Base-by-base conservation (phyloP, 495 filamentous ascomycete genomes). In the Aspergillus kassunensis region DNA sequence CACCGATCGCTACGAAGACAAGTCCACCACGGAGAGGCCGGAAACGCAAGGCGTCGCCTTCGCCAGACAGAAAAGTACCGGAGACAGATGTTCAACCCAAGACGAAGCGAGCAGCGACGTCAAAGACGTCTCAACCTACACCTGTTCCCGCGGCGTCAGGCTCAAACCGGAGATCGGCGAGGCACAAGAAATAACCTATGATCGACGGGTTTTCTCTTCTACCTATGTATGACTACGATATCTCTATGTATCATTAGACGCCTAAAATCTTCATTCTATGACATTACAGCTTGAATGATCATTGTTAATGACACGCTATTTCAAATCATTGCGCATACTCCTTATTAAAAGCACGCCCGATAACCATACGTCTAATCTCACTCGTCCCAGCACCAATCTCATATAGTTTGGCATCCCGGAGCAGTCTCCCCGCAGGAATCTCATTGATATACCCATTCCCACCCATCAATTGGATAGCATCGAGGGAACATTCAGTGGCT, bases 401-500 rank as follows among this genome's bases (percentile, higher is more conserved):
- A 72, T 98, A 98, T 61, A 98, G 64, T 60, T 89, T 90, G 12
- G 86, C 85, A 74, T 98, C 93, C 44, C 93, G 72, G 50, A 97
- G 69, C 49, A 98, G 70, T 39, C 93, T 74, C 18, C 90, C 91
- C 7, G 88, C 92, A 0, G 90, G 84, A 66, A 97, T 87, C 75
- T 98, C 93, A 69, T 97, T 96, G 56, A 93, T 79, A 67, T 97
- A 98, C 4, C 93, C 93, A 79, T 90, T 98, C 3, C 93, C 93
- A 24, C 93, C 93, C 70, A 98, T 79, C 25, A 96, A 75, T 70
- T 98, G 93, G 48, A 98, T 89, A n/a, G 86, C 87, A 66, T 97
- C 93, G 3, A 95, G 74, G 6, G 89, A 80, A 51, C 82, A 88
- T 69, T 97, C 89, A 2, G 91, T 97, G 1, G 93, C 93, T 8